A percentile compares a stretch with the other conserved stretches of the same genome.
Evolutionary conservation across 2,329 filamentous ascomycete species (phyloP).

Genomic region (Reticulascus tulasneorum): DNA sequence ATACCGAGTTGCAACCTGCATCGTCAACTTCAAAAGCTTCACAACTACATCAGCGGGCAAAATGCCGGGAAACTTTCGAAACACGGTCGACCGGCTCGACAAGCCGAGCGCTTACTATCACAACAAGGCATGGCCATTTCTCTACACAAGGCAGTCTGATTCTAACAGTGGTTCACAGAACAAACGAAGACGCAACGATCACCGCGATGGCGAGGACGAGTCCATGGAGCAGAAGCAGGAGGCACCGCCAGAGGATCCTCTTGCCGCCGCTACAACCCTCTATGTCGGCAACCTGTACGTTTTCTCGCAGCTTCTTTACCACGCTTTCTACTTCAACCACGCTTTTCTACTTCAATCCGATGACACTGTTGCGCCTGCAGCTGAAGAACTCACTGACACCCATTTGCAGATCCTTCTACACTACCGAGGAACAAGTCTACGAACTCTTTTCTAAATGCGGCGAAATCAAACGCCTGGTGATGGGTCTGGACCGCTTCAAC

Average conservation of each 20-base stretch:
- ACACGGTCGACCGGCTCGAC: slow-evolving; percentile 88
- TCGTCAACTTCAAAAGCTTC: slow-evolving; percentile 2
- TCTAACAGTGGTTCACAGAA: slow-evolving; percentile 43
- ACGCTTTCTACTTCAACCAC: too few species aligned
- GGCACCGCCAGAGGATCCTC: slow-evolving; percentile 61
- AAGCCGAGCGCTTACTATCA: slow-evolving; percentile 92
- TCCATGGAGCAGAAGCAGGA: slow-evolving; percentile 48
- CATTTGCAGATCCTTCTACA: slow-evolving; percentile 78
- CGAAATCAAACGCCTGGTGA: slow-evolving; percentile 95
- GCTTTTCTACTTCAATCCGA: background rate
- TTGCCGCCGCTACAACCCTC: slow-evolving; percentile 86
- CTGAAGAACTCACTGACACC: too few species aligned
- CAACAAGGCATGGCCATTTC: slow-evolving; percentile 63
- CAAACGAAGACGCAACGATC: slow-evolving; percentile 63
- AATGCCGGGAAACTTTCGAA: slow-evolving; percentile 48
- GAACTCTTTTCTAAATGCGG: slow-evolving; percentile 95
- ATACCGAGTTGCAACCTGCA: slow-evolving; percentile 2
- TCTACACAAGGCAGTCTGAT: background rate
- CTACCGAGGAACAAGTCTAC: slow-evolving; percentile 97
- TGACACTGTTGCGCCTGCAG: background rate
- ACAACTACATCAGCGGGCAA: slow-evolving; percentile 8
- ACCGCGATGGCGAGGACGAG: slow-evolving; percentile 56
- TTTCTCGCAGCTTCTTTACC: too few species aligned
- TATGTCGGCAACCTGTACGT: slow-evolving; percentile 90
- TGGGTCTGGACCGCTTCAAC: slow-evolving; percentile 94